Conservation (phyloP, 2,329 filamentous ascomycete species). For the Onygenales sp. region DNA sequence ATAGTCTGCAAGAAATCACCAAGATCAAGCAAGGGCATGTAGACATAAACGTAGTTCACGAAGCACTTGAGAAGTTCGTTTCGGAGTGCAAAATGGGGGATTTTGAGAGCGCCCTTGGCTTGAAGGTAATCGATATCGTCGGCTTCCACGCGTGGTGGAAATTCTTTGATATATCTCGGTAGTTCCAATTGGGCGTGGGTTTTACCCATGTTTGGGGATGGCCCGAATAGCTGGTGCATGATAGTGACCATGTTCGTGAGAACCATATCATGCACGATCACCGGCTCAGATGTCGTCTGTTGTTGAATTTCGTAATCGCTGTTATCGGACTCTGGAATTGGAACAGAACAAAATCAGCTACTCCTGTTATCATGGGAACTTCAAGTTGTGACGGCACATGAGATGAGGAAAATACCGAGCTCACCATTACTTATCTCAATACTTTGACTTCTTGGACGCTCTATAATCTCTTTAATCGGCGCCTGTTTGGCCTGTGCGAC, state of each 20-base stretch:
- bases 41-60: slow-evolving; percentile 83
- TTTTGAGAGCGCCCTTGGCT: slow-evolving; percentile 71
- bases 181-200: slow-evolving; percentile 38
- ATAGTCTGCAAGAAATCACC: slow-evolving; percentile 50
- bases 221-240: slow-evolving; percentile 26
- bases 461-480: neutral
- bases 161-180: slow-evolving; percentile 65
- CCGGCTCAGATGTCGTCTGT: neutral
- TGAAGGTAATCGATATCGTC: slow-evolving; percentile 79
- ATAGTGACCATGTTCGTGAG: slow-evolving; percentile 24
- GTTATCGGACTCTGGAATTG: neutral
- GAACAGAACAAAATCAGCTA: neutral
- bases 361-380: too few species aligned
- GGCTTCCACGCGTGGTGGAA: slow-evolving; percentile 64
- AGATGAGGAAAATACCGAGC: slow-evolving; percentile 22
- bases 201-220: slow-evolving; percentile 39
- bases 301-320: neutral
- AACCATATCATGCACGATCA: neutral
- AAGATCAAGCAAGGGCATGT: slow-evolving; percentile 75
- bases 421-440: slow-evolving; percentile 25
- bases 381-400: slow-evolving; percentile 11
- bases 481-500: slow-evolving; percentile 11
- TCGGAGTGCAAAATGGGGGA: slow-evolving; percentile 62
- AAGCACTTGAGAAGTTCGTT: slow-evolving; percentile 75
- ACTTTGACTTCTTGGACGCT: neutral